These are phyloP conservation scores for Carallia brachiata DNA, from an alignment of 345 rosid genomes.

Conservation along the genomic window DNA sequence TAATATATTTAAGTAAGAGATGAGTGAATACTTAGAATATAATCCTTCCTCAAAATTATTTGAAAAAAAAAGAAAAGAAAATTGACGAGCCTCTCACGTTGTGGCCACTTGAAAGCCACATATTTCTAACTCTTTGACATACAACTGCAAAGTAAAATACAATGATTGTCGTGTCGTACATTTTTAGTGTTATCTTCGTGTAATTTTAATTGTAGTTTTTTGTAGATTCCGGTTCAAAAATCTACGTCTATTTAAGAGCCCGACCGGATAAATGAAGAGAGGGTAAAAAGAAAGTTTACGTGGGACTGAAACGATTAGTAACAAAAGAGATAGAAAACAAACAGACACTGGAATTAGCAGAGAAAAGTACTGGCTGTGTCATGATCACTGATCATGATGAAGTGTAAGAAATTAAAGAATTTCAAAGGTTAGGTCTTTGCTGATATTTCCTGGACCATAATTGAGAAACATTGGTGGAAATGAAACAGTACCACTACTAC, in stretches of 20 bases:
- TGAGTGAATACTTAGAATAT: too few relatives aligned
- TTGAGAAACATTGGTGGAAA: background rate
- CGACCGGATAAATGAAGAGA: constrained; percentile 28
- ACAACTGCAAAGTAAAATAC: too few relatives aligned
- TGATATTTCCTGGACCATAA: constrained; percentile 18
- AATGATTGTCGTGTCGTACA: too few relatives aligned
- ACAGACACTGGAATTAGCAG: constrained; percentile 23
- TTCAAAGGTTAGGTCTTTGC: constrained; percentile 28
- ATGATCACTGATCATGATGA: constrained; percentile 9
- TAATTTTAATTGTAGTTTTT: too few relatives aligned
- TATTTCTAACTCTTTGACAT: background rate
- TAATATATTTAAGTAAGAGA: too few relatives aligned
- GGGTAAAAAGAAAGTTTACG: constrained; percentile 27
- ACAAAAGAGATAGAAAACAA: constrained; percentile 7
- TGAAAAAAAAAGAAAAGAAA: too few relatives aligned
- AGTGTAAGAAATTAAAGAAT: constrained; percentile 16
- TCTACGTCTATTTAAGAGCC: background rate
- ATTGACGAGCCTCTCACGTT: too few relatives aligned
- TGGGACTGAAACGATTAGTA: constrained; percentile 44
- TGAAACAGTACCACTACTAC: background rate
- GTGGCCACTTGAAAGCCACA: background rate
- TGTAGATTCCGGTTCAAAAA: too few relatives aligned
- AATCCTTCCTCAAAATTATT: too few relatives aligned
- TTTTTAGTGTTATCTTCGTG: too few relatives aligned
- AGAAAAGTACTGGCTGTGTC: constrained; percentile 6